Base-by-base conservation (phyloP, 2,329 filamentous ascomycete species). In the Sporothrix schenckii region DNA sequence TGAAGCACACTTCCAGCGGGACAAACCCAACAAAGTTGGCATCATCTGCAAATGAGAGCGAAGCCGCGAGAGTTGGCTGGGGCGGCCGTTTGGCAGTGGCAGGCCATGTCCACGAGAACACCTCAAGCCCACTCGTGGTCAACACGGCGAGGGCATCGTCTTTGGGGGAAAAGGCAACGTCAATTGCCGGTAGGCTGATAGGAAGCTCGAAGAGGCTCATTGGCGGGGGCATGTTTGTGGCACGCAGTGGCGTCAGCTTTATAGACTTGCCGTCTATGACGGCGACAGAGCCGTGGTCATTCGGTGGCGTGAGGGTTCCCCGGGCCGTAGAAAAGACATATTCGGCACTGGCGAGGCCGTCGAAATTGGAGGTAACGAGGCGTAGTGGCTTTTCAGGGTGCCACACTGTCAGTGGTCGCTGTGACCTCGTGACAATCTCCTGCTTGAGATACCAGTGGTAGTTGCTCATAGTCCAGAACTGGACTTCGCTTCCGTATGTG, bases 371-470 rank as follows among this genome's bases (percentile, higher is more conserved):
- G 10, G 87, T 80, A 21, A 87, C 84, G 65, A 95, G 84, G 16
- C 88, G 87, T 47, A 97, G 82, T 3, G 93, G 82, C 78, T 91
- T 93, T 77, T 98, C 95, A 1, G 92, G 88, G 78, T 99, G 93
- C 95, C 95, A 99, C 0, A 83, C 78, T n/a, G 88, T 77, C 75
- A 61, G 76, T 67, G 52, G 79, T 2, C 4, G 53, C 11, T 68
- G 75, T 3, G 76, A 74, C 14, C 75, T 75, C 7, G 85, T 81
- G 7, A 82, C 80, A 7, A 97, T 84, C 77, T 97, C 93, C 78
- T 97, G 93, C 81, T 99, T 99, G 19, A 99, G 84, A 79, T 98
- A 98, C 87, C 95, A 99, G 78, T 98, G 92, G 75, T 99, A 99
- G 79, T 99, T 99, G 24, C 93, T 92, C 86, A 91, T 97, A 0